phyloP scores from a whole-genome alignment of 116 monocot species.

The Papilionanthe hybrid region DNA sequence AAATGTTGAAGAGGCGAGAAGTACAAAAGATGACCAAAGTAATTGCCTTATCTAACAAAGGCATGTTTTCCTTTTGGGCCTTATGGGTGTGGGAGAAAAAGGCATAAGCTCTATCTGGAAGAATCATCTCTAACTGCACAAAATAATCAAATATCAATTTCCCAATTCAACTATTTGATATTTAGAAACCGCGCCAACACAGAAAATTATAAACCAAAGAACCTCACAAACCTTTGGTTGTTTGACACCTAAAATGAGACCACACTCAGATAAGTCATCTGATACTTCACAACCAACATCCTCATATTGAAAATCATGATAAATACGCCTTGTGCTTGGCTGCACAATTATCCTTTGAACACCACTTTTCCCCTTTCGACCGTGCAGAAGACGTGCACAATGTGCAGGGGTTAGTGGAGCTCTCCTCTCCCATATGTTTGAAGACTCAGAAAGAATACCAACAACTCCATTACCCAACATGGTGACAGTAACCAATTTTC shows the following conservation, averaged over 20 bases:
- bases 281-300: conserved; percentile 92
- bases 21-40: background rate
- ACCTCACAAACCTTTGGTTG: conserved; percentile 66
- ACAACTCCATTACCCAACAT: conserved; percentile 85
- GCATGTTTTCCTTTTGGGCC: conserved; percentile 91
- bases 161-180: background rate
- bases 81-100: conserved; percentile 99
- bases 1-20: background rate
- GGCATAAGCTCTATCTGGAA: conserved; percentile 83
- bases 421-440: conserved; percentile 86
- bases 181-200: background rate
- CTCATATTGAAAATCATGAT: conserved; percentile 75
- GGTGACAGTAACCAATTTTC: conserved; percentile 9
- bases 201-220: background rate
- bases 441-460: conserved; percentile 76
- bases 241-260: conserved; percentile 87
- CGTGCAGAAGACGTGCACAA: conserved; percentile 80
- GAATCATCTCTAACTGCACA: conserved; percentile 82
- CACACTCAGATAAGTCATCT: conserved; percentile 84
- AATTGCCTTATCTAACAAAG: conserved; percentile 81
- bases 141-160: conserved; percentile 8
- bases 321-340: conserved; percentile 82
- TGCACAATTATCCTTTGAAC: conserved; percentile 74
- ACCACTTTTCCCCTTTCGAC: conserved; percentile 37
- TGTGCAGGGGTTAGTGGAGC: conserved; percentile 81